Evolutionary conservation across 345 rosid genomes (phyloP).

Genomic region (Excoecaria agallocha): DNA sequence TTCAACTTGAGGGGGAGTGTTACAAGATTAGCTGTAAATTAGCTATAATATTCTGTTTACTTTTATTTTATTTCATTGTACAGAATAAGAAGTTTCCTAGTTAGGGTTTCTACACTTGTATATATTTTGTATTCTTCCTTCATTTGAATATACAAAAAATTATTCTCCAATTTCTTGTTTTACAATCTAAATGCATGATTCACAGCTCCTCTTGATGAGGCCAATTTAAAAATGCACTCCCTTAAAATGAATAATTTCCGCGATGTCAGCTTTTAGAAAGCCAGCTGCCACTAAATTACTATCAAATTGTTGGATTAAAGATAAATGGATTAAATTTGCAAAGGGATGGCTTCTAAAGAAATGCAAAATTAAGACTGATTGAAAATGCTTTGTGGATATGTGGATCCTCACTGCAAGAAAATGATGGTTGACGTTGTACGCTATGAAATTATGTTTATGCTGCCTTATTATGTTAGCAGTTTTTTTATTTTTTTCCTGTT

Average conservation of each 20-base stretch:
- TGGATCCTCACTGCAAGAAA: background rate
- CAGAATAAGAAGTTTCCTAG: too few species aligned
- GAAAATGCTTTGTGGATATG: background rate
- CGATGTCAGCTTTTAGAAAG: slow-evolving; percentile 3
- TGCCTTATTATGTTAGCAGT: background rate
- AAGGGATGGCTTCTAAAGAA: background rate
- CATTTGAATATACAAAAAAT: too few species aligned
- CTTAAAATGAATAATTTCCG: background rate
- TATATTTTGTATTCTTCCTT: too few species aligned
- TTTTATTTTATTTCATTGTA: too few species aligned
- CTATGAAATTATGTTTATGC: background rate
- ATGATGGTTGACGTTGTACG: background rate
- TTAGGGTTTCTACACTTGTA: too few species aligned
- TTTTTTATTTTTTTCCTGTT: background rate
- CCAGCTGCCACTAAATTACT: background rate
- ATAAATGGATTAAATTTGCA: background rate
- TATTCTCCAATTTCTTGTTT: too few species aligned
- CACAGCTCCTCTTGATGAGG: background rate
- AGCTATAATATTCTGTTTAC: too few species aligned
- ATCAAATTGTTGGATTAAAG: background rate
- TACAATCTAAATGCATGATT: background rate
- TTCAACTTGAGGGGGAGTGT: too few species aligned
- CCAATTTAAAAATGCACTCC: background rate
- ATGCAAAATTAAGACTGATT: background rate
- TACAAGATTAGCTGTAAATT: too few species aligned